Evolutionary conservation across 345 rosid genomes (phyloP).

Genomic region (Boechera divaricarpa): DNA sequence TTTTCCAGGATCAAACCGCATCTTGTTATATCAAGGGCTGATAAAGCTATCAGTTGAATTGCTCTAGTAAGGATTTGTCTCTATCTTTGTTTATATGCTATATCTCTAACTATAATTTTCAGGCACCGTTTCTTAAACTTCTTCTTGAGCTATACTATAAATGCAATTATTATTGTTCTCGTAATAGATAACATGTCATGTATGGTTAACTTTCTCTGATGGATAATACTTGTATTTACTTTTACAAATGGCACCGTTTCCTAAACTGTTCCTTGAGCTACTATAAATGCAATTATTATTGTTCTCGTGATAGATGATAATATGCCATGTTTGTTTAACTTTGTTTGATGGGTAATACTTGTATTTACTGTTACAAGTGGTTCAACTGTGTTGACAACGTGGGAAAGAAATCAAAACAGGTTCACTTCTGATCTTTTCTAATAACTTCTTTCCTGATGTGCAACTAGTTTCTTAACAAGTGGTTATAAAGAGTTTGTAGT

Average conservation of each 20-base stretch:
- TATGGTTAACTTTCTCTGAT: conserved; percentile 8
- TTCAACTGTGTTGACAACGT: conserved; percentile 32
- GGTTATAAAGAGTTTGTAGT: conserved; percentile 38
- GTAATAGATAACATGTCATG: conserved; percentile 17
- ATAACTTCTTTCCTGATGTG: conserved; percentile 40
- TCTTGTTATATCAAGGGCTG: conserved; percentile 23
- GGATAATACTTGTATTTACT: not conserved
- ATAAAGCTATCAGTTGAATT: conserved; percentile 23
- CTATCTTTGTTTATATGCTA: conserved; percentile 13
- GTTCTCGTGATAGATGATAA: conserved; percentile 3
- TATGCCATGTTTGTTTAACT: conserved; percentile 25
- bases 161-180: conserved; percentile 23
- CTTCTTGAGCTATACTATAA: conserved; percentile 13
- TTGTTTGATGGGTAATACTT: conserved; percentile 18
- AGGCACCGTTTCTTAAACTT: conserved; percentile 14
- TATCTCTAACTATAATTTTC: conserved; percentile 13
- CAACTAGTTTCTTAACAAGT: conserved; percentile 38
- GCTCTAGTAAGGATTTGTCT: conserved; percentile 23
- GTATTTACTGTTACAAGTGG: conserved; percentile 14
- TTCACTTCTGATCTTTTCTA: conserved; percentile 32
- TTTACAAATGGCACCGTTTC: not conserved
- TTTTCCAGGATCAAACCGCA: conserved; percentile 31
- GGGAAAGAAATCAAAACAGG: conserved; percentile 40
- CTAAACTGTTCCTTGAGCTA: conserved; percentile 24
- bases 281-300: conserved; percentile 10